These are phyloP conservation scores for Amylocarpus encephaloides DNA, from an alignment of 2,329 filamentous ascomycete genomes.

Conservation along the genomic window DNA sequence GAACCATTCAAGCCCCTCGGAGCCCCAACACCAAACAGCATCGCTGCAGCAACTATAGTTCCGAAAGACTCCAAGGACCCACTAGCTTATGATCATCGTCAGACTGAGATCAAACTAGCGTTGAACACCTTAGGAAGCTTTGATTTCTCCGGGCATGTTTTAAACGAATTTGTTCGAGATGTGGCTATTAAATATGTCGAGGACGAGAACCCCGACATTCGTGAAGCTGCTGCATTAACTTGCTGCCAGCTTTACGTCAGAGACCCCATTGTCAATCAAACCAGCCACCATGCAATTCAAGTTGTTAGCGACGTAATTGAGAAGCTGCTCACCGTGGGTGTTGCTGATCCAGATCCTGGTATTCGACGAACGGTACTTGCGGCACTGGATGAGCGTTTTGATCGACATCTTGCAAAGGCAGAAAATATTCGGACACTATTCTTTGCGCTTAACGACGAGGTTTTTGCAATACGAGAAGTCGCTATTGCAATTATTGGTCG, in stretches of 20 bases:
- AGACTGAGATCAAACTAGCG: slow-evolving; percentile 85
- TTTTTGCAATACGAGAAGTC: slow-evolving; percentile 87
- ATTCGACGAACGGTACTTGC: slow-evolving; percentile 85
- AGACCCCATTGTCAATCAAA: slow-evolving; percentile 96
- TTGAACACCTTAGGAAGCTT: slow-evolving; percentile 96
- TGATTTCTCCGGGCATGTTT: slow-evolving; percentile 83
- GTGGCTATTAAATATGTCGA: slow-evolving; percentile 98
- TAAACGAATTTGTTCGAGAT: slow-evolving; percentile 98
- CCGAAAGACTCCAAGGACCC: slow-evolving; percentile 83
- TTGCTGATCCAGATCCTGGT: slow-evolving; percentile 82
- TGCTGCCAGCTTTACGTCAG: slow-evolving; percentile 97
- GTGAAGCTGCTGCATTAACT: slow-evolving; percentile 89
- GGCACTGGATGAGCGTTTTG: slow-evolving; percentile 88
- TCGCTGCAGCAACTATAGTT: slow-evolving; percentile 74
- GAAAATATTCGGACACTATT: slow-evolving; percentile 96
- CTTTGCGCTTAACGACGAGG: slow-evolving; percentile 90
- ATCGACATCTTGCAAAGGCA: slow-evolving; percentile 91
- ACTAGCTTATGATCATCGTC: slow-evolving; percentile 70
- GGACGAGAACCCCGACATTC: slow-evolving; percentile 86
- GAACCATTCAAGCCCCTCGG: slow-evolving; percentile 89
- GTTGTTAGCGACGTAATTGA: slow-evolving; percentile 98
- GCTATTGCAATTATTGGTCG: slow-evolving; percentile 95
- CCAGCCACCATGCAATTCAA: slow-evolving; percentile 91
- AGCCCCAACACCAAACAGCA: slow-evolving; percentile 76
- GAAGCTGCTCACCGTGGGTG: slow-evolving; percentile 87